Base-by-base conservation (phyloP, 768 basidiomycete species). In the Boletus sensibilis region DNA sequence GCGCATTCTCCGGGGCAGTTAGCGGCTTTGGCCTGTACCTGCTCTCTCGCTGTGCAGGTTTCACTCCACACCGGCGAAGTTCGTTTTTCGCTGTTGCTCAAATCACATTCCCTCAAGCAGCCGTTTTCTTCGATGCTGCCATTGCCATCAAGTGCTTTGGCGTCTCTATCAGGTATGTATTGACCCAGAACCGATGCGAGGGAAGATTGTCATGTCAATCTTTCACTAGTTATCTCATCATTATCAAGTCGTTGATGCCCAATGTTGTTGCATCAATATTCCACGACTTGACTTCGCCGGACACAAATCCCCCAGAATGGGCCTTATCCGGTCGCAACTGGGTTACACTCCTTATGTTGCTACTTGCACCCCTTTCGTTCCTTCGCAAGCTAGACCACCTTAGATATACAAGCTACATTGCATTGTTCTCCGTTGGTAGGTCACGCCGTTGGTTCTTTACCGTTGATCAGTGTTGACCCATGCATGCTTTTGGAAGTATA, bases 111-210 rank as follows among this genome's bases (percentile, higher is more conserved):
- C 96, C 96, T 3, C 84, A 80, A 42, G 91, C 89, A 0, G 90
- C 89, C 1, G 76, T 92, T 38, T 90, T 92, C 70, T 96, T 98
- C 65, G 96, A 98, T 70, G 86, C 86, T 4, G 96, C 95, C 13
- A 94, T 98, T 63, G 94, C 94, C 11, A 88, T 86, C 69, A 98
- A 98, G 70, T 98, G 96, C 71, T 97, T 97, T 68, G 96, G 96
- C 20, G 96, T 98, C 4, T 93, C 92, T 34, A 87, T 95, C 64
- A 94, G 92, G 83, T 93, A 73, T 44, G 81, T 37, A 21, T 49
- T 27, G 38, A 33, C 42, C 53, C 51, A 42, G 46, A 51, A 27
- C 31, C 38, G 33, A 20, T 23, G 2, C 7, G 16, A 49, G 41
- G 13, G 29, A 37, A 42, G n/a, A 21, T 18, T 45, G 39, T 49